Percentiles rank a stretch among this genome's conserved stretches.
Evolutionary conservation across 305 asterid genomes (phyloP).

Genomic region (Caryopteris hybrid): DNA sequence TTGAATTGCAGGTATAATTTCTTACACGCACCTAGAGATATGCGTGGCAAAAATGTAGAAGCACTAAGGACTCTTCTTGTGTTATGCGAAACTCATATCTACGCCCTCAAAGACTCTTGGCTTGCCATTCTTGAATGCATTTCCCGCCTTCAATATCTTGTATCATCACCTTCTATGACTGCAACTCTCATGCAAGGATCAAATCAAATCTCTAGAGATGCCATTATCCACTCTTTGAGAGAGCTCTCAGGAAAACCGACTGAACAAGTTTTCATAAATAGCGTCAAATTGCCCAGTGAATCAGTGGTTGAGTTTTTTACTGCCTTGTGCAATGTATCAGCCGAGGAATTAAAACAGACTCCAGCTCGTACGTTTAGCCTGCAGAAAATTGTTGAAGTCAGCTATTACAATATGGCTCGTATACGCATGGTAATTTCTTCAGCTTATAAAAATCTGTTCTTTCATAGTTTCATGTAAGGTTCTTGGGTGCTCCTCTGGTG

Average conservation of each 20-base stretch:
- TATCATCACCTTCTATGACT: slow-evolving; percentile 78
- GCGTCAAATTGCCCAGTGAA: slow-evolving; percentile 90
- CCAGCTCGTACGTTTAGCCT: slow-evolving; percentile 95
- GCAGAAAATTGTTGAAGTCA: slow-evolving; percentile 92
- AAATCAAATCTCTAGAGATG: slow-evolving; percentile 85
- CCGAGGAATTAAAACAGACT: slow-evolving; percentile 88
- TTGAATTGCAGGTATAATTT: slow-evolving; percentile 73
- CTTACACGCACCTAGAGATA: slow-evolving; percentile 96
- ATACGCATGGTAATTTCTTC: slow-evolving; percentile 82
- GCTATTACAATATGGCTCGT: slow-evolving; percentile 98
- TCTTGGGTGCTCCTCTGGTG: slow-evolving; percentile 1
- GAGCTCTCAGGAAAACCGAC: slow-evolving; percentile 94
- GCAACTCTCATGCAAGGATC: slow-evolving; percentile 94
- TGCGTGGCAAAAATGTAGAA: slow-evolving; percentile 91
- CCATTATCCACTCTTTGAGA: slow-evolving; percentile 74
- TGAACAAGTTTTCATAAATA: slow-evolving; percentile 80
- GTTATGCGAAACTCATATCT: slow-evolving; percentile 68
- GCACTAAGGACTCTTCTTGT: slow-evolving; percentile 81
- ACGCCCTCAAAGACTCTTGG: slow-evolving; percentile 95
- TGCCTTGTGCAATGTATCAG: slow-evolving; percentile 86
- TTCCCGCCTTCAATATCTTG: slow-evolving; percentile 89
- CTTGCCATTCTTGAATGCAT: slow-evolving; percentile 84
- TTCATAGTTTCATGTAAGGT: neutral
- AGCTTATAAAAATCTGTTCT: slow-evolving; percentile 15
- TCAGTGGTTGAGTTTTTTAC: slow-evolving; percentile 91